Base-by-base conservation (phyloP, 495 filamentous ascomycete species). In the Tuber calosporum region DNA sequence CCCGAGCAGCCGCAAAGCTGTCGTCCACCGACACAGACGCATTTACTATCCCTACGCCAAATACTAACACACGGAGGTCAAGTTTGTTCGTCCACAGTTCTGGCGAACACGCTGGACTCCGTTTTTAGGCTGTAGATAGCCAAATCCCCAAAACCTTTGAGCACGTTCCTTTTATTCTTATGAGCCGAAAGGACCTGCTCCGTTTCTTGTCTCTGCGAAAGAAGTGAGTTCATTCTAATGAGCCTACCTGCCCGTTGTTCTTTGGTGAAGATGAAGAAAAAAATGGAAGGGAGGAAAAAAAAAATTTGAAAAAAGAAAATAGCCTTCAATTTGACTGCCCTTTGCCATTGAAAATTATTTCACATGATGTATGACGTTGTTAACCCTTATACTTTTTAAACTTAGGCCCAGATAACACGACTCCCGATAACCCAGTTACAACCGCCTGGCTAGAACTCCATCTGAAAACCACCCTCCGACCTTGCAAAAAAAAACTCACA, bases 131-230 rank as follows among this genome's bases (percentile, higher is more conserved):
- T 79, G 71, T 75, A 75, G 62, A 81, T 72, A 81, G 79, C 80
- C 79, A 74, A 75, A 76, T n/a, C 72, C 76, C 58, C 71, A 70
- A 58, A 69, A 73, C 41, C 26, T 67, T 77, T 43, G 69, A 77
- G 74, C 77, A 81, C 82, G 70, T 53, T 76, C 73, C 80, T 79
- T 75, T 76, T 80, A 80, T 82, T 85, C 89, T 87, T 88, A 97
- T 97, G 94, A 94, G 88, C 89, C 89, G 89, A 84, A 90, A 89
- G 86, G 93, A 97, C 84, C 90, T 97, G 79, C 88, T 97, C 81
- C 92, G 93, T 85, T 93, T 97, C 86, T 88, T 97, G 77, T 97
- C 92, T 75, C 96, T 96, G 86, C 94, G 93, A 81, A 93, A 92
- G 82, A 97, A 97, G 94, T 98, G 84, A 83, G 91, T 86, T 77